Base-by-base conservation (phyloP, 257 asterid genomes). In the Leptodermis oblonga region DNA sequence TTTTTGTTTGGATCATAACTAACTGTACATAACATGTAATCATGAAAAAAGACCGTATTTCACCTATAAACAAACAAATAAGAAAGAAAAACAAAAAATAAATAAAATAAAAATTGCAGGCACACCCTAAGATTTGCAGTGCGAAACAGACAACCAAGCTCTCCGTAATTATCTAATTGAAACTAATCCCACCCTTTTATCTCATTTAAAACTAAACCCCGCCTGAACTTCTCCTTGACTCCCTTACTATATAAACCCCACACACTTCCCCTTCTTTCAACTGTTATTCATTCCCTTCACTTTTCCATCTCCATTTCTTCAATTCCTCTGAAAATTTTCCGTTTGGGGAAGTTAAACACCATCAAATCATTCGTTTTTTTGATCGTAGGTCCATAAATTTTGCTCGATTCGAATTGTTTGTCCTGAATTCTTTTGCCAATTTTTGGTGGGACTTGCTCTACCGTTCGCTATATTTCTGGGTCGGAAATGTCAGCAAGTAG, bases 151-250 rank as follows among this genome's bases (percentile, higher is more conserved):
- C 64, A 4, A 58, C 20, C 28, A 52, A 58, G 30, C 49, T n/a
- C n/a, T n/a, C n/a, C n/a, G n/a, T n/a, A n/a, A n/a, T n/a, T n/a
- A n/a, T n/a, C 66, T 54, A n/a, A 3, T 13, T 11, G 48, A 23
- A 73, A 59, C 72, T 78, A 76, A 62, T 65, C 58, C 51, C 45
- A 37, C 4, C 7, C 42, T 31, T 54, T 54, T 23, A 15, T 25
- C 43, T 33, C 3, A 62, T 37, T 62, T 62, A n/a, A 62, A 62
- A 62, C 48, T 62, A 62, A 62, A 36, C 48, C 67, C 49, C 67
- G 67, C 67, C 67, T 62, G n/a, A 62, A 62, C 49, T 37, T 49
- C 31, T 36, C 49, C 10, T 62, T 62, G 36, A 36, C 46, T 20
- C 66, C 66, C 23, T 3, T 1, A 59, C 65, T 59, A 36, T 28